These are phyloP conservation scores for Vicia villosa DNA, from an alignment of 306 rosid genomes.

Conservation along the genomic window DNA sequence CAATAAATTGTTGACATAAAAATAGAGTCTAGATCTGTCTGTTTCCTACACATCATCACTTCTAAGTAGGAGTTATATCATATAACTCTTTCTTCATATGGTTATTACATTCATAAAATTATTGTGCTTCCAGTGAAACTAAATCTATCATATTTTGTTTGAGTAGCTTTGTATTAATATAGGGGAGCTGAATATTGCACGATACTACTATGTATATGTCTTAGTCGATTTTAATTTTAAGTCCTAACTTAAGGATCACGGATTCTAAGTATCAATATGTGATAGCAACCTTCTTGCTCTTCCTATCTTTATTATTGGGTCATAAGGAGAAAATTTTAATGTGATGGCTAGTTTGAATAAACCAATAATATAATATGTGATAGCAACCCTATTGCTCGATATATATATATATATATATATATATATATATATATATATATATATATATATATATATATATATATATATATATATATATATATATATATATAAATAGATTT, in stretches of 20 bases:
- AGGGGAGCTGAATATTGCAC: conserved; percentile 16
- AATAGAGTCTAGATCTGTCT: conserved; percentile 1
- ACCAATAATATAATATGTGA: too few relatives aligned
- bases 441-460: too few relatives aligned
- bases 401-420: too few relatives aligned
- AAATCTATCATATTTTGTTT: background rate
- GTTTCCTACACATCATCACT: conserved; percentile 1
- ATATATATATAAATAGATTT: too few relatives aligned
- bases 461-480: too few relatives aligned
- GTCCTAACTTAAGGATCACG: conserved; percentile 46
- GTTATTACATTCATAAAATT: background rate
- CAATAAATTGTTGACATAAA: background rate
- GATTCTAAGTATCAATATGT: conserved; percentile 25
- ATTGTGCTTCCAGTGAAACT: background rate
- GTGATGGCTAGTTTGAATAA: background rate
- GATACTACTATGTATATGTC: conserved; percentile 9
- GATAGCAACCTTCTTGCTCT: conserved; percentile 29
- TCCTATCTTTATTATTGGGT: conserved; percentile 31
- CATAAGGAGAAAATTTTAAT: background rate
- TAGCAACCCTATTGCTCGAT: too few relatives aligned
- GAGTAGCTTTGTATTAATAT: background rate
- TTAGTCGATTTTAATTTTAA: conserved; percentile 6
- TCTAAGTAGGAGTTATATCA: background rate
- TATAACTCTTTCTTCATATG: background rate
- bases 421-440: too few relatives aligned